A percentile compares a stretch with the other conserved stretches of the same genome.
Conservation (phyloP, 495 filamentous ascomycete genomes). For the Tuber microsphaerosporum region DNA sequence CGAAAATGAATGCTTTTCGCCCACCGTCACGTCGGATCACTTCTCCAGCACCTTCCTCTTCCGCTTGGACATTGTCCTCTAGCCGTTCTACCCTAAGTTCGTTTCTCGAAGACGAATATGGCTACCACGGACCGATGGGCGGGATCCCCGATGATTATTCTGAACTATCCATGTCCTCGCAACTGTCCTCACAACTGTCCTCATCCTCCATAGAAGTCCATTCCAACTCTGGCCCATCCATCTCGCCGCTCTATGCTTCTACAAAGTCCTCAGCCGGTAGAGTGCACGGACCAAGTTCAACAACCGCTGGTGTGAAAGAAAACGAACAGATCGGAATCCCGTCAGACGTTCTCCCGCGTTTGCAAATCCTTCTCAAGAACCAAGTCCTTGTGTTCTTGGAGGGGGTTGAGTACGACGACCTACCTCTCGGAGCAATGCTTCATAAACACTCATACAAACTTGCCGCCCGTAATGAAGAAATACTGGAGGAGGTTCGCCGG, state of each 20-base stretch:
- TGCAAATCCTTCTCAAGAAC: not conserved
- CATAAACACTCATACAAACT: slow-evolving; percentile 2
- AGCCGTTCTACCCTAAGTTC: not conserved
- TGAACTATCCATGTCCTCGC: not conserved
- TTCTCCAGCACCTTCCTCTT: not conserved
- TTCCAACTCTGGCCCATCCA: not conserved
- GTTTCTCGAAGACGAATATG: not conserved
- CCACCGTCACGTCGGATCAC: not conserved
- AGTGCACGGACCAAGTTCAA: not conserved
- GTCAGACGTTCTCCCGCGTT: not conserved
- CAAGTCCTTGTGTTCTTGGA: not conserved
- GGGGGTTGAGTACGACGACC: not conserved
- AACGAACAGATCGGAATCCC: not conserved
- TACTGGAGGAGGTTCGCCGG: not conserved
- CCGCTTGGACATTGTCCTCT: not conserved
- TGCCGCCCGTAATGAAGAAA: not conserved
- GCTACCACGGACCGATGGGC: not conserved
- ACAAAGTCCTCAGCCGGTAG: not conserved
- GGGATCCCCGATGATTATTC: not conserved
- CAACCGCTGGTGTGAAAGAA: not conserved
- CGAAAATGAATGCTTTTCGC: not conserved
- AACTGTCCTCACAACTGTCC: not conserved
- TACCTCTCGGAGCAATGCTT: not conserved
- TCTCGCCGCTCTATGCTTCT: not conserved
- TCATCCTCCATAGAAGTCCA: not conserved